Base-by-base conservation (phyloP, 2,329 filamentous ascomycete genomes). In the Aspergillus texensis region DNA sequence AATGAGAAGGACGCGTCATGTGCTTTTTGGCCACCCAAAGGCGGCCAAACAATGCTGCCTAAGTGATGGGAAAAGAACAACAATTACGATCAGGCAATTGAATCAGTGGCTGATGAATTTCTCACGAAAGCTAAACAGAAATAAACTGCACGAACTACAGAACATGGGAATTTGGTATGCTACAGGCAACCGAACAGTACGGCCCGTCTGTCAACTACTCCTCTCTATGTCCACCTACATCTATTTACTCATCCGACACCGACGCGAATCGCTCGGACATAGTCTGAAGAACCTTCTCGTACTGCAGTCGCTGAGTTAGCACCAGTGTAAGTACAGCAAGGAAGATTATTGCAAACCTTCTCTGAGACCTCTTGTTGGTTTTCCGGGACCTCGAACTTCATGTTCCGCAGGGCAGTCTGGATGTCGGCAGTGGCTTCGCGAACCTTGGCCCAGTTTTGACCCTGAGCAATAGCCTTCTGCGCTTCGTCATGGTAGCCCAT, bases 181-280 rank as follows among this genome's bases (percentile, higher is more conserved):
- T 75, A 71, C 72, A 72, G 68, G 69, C 57, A 61, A 62, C 62
- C 62, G 68, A 57, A 65, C 39, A 43, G 26, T 34, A 32, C 55
- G 24, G 55, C 39, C 39, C 55, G 55, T 48, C 45, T 48, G 43
- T 57, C 54, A 26, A 34, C 57, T 28, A 41, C 12, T 21, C 41
- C 36, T 28, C n/a, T 56, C 50, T 43, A 54, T 28, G 24, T 32
- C 39, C 64, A 60, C 5, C 43, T 8, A 16, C 24, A 26, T 45
- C 55, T 55, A 56, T 70, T 75, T 93, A 99, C 86, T 98, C 94
- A 80, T 99, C 95, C 78, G 92, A 88, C 65, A 99, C 94, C 45
- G 93, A 90, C 57, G 95, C 95, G 82, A 99, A 99, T 84, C 97
- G 97, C 83, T 99, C 95, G 72, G 91, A 89, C 93, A 99, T 94